Evolutionary conservation across 108 stramenopile genomes (phyloP).

Genomic region (Chaetoceros tenuissimus): DNA sequence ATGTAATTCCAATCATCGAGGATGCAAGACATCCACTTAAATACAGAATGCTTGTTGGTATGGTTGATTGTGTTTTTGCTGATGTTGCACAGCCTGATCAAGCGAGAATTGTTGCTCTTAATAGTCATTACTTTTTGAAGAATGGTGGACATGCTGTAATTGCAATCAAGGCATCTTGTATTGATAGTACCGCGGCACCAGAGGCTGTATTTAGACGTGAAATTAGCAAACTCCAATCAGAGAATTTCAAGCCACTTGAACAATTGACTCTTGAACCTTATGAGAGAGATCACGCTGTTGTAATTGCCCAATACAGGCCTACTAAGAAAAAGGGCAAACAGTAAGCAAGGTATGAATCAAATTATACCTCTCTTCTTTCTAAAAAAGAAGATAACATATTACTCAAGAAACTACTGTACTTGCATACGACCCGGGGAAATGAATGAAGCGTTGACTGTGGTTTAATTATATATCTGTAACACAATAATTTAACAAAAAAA

Average conservation of each 20-base stretch:
- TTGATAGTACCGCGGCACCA: constrained; percentile 98
- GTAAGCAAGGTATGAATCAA: too few species aligned
- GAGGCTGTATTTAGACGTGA: constrained; percentile 97
- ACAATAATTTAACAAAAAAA: too few species aligned
- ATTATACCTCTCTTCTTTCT: too few species aligned
- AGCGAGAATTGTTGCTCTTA: constrained; percentile 98
- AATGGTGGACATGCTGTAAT: constrained; percentile 98
- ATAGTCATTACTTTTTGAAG: constrained; percentile 99
- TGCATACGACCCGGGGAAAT: too few species aligned
- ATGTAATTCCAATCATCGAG: constrained; percentile 99
- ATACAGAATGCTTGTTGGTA: constrained; percentile 99
- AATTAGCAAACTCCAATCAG: constrained; percentile 87
- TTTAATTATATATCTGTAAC: too few species aligned
- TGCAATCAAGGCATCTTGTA: constrained; percentile 99
- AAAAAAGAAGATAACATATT: too few species aligned
- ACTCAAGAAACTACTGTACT: too few species aligned
- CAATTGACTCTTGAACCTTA: constrained; percentile 99
- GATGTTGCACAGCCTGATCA: constrained; percentile 99
- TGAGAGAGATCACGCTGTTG: constrained; percentile 98
- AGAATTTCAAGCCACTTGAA: constrained; percentile 98
- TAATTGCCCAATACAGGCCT: constrained; percentile 95
- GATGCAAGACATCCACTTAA: constrained; percentile 99
- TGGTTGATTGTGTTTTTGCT: constrained; percentile 99
- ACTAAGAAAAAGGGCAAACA: constrained; percentile 67
- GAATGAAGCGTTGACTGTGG: too few species aligned